phyloP scores from a whole-genome alignment of 345 rosid species.

The Syzygium grande region DNA sequence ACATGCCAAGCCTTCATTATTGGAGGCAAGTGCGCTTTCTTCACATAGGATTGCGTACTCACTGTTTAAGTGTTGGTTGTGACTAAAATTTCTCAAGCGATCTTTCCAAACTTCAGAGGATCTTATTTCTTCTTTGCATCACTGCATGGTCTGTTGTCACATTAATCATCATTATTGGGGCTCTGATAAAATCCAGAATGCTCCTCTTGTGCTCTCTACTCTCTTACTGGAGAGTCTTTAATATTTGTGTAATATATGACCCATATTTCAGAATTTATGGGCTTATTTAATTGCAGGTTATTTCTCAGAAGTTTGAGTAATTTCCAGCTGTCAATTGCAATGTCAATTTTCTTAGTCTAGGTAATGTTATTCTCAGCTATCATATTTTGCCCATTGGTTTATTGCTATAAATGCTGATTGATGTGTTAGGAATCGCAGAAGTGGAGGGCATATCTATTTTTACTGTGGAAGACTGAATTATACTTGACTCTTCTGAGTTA shows the following conservation, averaged over 20 bases:
- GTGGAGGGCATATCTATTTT: not conserved
- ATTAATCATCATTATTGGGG: not conserved
- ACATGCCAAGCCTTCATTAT: slow-evolving; percentile 67
- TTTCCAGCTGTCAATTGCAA: not conserved
- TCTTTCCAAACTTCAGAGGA: not conserved
- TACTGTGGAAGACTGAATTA: not conserved
- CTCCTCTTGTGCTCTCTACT: not conserved
- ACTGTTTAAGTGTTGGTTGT: not conserved
- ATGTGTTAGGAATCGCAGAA: not conserved
- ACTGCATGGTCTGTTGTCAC: not conserved
- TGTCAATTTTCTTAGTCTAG: not conserved
- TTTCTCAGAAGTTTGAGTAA: not conserved
- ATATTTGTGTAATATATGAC: not conserved
- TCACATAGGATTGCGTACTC: not conserved
- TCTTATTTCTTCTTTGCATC: not conserved
- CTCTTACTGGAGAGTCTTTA: not conserved
- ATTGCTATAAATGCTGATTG: not conserved
- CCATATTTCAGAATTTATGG: not conserved
- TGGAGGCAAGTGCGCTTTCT: slow-evolving; percentile 25
- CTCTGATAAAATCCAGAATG: rapidly evolving
- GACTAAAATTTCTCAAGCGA: not conserved
- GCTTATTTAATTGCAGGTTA: slow-evolving; percentile 3
- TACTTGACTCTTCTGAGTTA: not conserved
- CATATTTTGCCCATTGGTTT: not conserved
- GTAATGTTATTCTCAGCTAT: not conserved